Conservation (phyloP, 495 filamentous ascomycete genomes). For the Penicillium goetzii region DNA sequence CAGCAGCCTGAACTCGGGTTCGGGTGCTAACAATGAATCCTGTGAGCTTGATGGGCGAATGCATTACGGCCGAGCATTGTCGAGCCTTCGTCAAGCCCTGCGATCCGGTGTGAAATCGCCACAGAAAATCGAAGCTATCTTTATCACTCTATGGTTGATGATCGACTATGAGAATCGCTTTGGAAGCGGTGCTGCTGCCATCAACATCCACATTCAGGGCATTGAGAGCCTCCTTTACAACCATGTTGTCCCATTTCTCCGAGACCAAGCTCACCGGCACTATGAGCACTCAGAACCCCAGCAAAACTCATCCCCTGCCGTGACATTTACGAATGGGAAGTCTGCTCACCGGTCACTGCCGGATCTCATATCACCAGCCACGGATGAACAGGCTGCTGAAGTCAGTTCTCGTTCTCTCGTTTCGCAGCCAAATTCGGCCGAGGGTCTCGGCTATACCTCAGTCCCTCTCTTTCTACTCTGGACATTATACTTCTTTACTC, state of each 20-base stretch:
- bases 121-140: constrained; percentile 37
- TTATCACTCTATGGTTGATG: constrained; percentile 43
- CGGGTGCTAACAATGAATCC: constrained; percentile 17
- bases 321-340: not conserved
- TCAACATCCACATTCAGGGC: constrained; percentile 40
- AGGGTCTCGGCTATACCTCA: constrained; percentile 29
- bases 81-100: constrained; percentile 35
- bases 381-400: not conserved
- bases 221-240: constrained; percentile 37
- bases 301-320: not conserved
- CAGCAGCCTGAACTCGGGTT: constrained; percentile 1
- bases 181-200: constrained; percentile 35
- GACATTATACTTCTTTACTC: constrained; percentile 42
- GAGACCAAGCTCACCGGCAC: constrained; percentile 7
- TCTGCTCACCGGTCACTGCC: not conserved
- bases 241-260: constrained; percentile 37
- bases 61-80: constrained; percentile 40
- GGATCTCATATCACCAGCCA: not conserved
- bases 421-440: not conserved
- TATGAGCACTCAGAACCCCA: not conserved
- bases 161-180: constrained; percentile 44
- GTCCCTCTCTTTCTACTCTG: constrained; percentile 41
- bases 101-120: constrained; percentile 35
- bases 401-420: not conserved
- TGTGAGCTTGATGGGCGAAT: constrained; percentile 28